Base-by-base conservation (phyloP, 345 rosid genomes). In the Sonneratia alba region DNA sequence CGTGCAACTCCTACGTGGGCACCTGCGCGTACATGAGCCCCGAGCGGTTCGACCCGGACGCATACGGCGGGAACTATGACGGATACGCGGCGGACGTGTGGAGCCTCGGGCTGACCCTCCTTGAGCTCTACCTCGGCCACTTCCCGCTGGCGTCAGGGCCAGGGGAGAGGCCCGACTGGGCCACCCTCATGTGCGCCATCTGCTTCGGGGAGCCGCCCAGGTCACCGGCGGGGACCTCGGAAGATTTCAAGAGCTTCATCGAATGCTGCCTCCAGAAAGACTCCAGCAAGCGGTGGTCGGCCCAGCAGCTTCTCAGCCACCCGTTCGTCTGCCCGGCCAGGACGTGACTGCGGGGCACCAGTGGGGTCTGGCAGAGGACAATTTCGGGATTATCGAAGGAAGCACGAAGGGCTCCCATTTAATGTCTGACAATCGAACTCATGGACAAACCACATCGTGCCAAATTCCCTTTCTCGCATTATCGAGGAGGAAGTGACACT, bases 21-120 rank as follows among this genome's bases (percentile, higher is more conserved):
- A 93, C 98, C 7, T 89, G 92, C 63, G 98, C 98, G 38, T 93
- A 93, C 73, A 93, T 93, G 98, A 91, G 97, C 34, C 98, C 97
- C 0, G 98, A 93, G 74, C 75, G 97, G 43, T 91, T 93, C 59
- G 93, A 93, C 51, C 91, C 98, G 0, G 97, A 85, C 12, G 62
- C 87, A 0, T 73, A 85, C 15, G 89, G 89, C 18, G 89, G 90
- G 0, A 84, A 80, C 27, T 87, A 88, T 49, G 75, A 91, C 49
- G 87, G 93, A 0, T 93, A 85, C 72, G 96, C 97, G 0, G 97
- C 88, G 0, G 98, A 93, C 79, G 82, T 91, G 0, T 91, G 98
- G 98, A 91, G 97, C 75, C 80, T 93, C 24, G 97, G 98, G 32
- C 78, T 93, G 27, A 91, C 91, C 74, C 75, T 91, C 27, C 67